Evolutionary conservation across 805 yeast genomes (phyloP), one percentile per base, ranked within the genome.

Genomic region (Naumovozyma baii): DNA sequence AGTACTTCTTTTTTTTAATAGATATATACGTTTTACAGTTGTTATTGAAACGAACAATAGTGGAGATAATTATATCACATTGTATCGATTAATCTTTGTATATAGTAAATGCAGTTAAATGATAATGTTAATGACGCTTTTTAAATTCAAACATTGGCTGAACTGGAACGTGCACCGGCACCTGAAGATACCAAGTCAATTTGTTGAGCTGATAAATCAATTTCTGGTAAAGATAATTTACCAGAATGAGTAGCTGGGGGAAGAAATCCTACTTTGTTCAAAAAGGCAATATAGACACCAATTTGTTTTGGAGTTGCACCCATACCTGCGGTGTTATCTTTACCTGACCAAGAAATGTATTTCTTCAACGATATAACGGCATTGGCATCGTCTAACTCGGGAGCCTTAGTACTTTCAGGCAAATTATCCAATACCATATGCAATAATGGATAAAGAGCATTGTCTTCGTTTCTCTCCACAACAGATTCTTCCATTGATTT

Each of bases 351-450:
- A 25, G 54, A 54, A 4, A 67, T 62, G 57, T 86, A 96, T 18
- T 61, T 67, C 42, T 63, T 66, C 57, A 92, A 73, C 0, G 88
- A 72, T n/a, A 59, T 58, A n/a, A 69, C 73, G 1, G 97, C 84
- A 59, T 92, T 88, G 3, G 70, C 39, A 51, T 94, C 98, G 55
- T 88, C 95, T 47, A 92, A 71, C 62, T 90, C 96, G 2, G 98
- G 97, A 9, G 98, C 97, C 62, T 79, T 83, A 25, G 97, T 83
- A 59, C 79, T 80, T 45, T 80, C 81, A 5, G 96, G 96, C 54
- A 92, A 73, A 57, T 88, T 80, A 55, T 87, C 98, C 49, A 94
- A 70, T 12, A 88, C 97, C 68, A 92, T 85, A 65, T 92, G 97
- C 50, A 92, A 69, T 52, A 92, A 70, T 42, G 99, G 98, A 67